A percentile compares a stretch with the other conserved stretches of the same genome.
Conservation (phyloP, 768 basidiomycete species). For the Dendrothele bispora region DNA sequence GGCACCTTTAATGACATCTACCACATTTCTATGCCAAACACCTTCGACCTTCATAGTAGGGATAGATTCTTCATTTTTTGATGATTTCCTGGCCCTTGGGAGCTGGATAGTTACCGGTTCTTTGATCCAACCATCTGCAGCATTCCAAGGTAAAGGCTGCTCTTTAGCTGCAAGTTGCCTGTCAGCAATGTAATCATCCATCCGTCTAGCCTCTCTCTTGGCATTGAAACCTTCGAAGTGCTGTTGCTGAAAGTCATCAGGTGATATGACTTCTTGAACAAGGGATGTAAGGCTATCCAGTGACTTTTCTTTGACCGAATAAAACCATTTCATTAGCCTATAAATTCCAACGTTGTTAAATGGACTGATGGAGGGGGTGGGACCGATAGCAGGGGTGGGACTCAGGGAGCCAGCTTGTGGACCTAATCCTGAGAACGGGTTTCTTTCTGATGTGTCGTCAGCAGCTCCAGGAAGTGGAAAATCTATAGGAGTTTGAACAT, state of each 20-base stretch:
- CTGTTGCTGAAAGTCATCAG: neutral
- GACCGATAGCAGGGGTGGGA: too few relatives aligned
- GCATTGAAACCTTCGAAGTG: neutral
- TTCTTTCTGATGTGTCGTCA: too few relatives aligned
- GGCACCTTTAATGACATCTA: slow-evolving; percentile 8
- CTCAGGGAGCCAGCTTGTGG: too few relatives aligned
- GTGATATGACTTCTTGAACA: neutral
- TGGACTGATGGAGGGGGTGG: neutral
- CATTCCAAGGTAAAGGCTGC: neutral
- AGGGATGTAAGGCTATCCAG: neutral
- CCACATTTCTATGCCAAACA: slow-evolving; percentile 11
- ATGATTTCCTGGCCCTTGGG: slow-evolving; percentile 11
- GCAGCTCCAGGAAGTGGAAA: too few relatives aligned
- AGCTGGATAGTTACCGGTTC: slow-evolving; percentile 3
- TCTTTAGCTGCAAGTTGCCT: too few relatives aligned
- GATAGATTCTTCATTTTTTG: slow-evolving; percentile 12
- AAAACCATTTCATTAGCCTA: neutral
- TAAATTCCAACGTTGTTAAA: neutral
- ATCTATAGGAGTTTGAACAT: too few relatives aligned
- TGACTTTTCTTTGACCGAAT: neutral
- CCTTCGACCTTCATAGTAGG: slow-evolving; percentile 13
- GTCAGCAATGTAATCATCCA: neutral
- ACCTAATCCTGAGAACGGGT: too few relatives aligned
- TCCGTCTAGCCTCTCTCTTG: neutral
- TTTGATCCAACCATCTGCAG: neutral